These are phyloP conservation scores for Coccomyxa subellipsoidea DNA, from an alignment of 163 green algal genomes.

Conservation along the genomic window DNA sequence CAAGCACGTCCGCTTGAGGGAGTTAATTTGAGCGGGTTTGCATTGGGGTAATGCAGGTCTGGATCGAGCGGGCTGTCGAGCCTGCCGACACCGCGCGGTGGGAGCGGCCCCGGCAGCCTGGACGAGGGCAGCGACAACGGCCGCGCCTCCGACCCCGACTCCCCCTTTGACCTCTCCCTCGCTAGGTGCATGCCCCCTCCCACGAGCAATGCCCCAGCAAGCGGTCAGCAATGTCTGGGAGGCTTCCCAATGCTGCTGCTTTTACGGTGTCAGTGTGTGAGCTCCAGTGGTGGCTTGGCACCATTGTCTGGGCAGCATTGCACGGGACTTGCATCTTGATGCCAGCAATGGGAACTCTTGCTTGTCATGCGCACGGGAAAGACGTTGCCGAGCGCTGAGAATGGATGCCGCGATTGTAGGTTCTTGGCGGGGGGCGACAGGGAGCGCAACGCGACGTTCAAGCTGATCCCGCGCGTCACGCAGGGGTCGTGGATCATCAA, in stretches of 20 bases:
- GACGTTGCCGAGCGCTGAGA: neutral
- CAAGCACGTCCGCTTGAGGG: no score
- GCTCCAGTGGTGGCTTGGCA: no score
- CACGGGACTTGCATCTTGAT: no score
- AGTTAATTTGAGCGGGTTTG: no score
- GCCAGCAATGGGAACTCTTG: no score
- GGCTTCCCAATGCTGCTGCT: no score
- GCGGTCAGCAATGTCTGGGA: no score
- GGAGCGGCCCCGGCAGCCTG: neutral
- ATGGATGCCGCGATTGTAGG: slow-evolving; percentile 39
- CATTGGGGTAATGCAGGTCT: neutral
- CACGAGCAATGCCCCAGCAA: neutral
- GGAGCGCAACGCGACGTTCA: slow-evolving; percentile 75
- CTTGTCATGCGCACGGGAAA: no score
- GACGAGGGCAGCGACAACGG: slow-evolving; percentile 17
- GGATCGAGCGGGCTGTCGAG: neutral
- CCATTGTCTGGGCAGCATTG: no score
- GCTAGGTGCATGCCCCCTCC: neutral
- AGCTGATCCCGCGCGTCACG: slow-evolving; percentile 88
- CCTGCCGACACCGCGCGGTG: neutral
- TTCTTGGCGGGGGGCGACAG: slow-evolving; percentile 62
- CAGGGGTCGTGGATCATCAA: slow-evolving; percentile 85
- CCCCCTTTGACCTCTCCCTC: slow-evolving; percentile 33
- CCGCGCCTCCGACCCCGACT: neutral
- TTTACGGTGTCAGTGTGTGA: no score